phyloP scores from a whole-genome alignment of 441 rosid species.

The Brassica hybrid region DNA sequence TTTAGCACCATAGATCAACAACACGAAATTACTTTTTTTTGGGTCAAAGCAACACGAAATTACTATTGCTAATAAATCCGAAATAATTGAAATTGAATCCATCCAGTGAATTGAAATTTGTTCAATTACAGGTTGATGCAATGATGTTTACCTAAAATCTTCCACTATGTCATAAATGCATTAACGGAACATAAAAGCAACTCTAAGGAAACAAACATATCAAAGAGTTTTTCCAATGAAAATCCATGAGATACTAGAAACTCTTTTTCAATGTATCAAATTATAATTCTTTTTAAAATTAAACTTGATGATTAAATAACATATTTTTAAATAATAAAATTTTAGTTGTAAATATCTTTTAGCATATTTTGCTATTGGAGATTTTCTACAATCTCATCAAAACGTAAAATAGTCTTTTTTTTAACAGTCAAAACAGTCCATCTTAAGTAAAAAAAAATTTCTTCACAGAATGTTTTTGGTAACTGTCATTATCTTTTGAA shows the following conservation, averaged over 20 bases:
- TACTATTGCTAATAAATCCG: not conserved
- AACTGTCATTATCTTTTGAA: not conserved
- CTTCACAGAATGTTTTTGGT: constrained; percentile 7
- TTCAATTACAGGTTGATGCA: not conserved
- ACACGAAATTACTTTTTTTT: not conserved
- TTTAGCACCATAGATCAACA: not conserved
- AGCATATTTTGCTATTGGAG: too few relatives aligned
- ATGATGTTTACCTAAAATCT: not conserved
- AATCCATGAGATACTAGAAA: not conserved
- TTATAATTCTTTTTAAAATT: not conserved
- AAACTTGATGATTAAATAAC: not conserved
- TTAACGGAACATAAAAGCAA: not conserved
- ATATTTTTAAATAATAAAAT: too few relatives aligned
- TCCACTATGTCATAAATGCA: constrained; percentile 8
- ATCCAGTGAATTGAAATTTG: not conserved
- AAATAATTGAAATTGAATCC: too few relatives aligned
- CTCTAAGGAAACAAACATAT: not conserved
- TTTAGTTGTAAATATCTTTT: too few relatives aligned
- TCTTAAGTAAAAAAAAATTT: not conserved
- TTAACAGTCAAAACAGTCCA: too few relatives aligned
- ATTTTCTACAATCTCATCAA: too few relatives aligned
- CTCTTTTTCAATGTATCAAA: not conserved
- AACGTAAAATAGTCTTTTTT: too few relatives aligned
- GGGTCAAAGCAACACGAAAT: too few relatives aligned
- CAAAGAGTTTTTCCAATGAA: not conserved